Evolutionary conservation across 2,329 filamentous ascomycete species (phyloP).

Genomic region (Ceratocystis eucalypticola): DNA sequence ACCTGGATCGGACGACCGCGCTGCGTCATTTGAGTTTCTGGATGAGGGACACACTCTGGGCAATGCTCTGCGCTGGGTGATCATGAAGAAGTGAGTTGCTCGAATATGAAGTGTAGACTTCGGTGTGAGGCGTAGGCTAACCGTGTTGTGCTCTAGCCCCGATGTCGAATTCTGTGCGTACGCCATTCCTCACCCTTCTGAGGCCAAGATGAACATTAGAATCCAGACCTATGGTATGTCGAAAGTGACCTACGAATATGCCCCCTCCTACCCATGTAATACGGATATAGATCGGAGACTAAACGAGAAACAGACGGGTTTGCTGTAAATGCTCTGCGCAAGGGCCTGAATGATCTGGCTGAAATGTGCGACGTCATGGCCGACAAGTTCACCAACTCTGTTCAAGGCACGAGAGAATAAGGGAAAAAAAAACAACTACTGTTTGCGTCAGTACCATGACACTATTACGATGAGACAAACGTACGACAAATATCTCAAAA

Average conservation of each 20-base stretch:
- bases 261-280: neutral
- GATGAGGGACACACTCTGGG: constrained; percentile 91
- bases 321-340: constrained; percentile 75
- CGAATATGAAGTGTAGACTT: neutral
- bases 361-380: constrained; percentile 85
- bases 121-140: neutral
- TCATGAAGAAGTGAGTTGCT: constrained; percentile 84
- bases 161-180: constrained; percentile 98
- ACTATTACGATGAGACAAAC: neutral
- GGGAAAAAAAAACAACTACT: neutral
- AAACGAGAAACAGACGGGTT: constrained; percentile 47
- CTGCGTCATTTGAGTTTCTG: constrained; percentile 88
- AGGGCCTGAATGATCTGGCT: constrained; percentile 77
- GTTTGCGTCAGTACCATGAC: neutral
- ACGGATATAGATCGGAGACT: constrained; percentile 12
- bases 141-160: constrained; percentile 43
- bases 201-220: constrained; percentile 89
- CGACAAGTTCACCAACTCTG: constrained; percentile 67
- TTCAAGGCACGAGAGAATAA: constrained; percentile 35
- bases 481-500: constrained; percentile 3
- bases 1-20: constrained; percentile 70
- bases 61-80: constrained; percentile 84
- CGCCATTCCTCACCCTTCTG: constrained; percentile 91
- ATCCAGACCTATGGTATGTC: constrained; percentile 88
- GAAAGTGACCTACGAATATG: neutral